Evolutionary conservation across 2,329 filamentous ascomycete species (phyloP).

Genomic region (Aspergillus texensis): DNA sequence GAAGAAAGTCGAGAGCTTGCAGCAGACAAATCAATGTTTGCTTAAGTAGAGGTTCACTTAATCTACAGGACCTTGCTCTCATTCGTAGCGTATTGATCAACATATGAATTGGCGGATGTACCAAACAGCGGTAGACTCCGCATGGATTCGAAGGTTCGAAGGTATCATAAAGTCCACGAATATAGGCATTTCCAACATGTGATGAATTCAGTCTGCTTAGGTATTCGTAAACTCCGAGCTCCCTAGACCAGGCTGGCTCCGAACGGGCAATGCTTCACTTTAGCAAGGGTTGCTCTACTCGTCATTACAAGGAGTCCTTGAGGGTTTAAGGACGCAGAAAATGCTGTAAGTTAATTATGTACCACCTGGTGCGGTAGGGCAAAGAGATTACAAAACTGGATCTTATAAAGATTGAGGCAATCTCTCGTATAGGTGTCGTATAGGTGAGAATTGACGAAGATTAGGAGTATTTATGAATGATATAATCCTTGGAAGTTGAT

Average conservation of each 20-base stretch:
- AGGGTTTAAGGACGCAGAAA: too few relatives aligned
- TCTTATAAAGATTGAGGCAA: too few relatives aligned
- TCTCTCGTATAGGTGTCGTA: too few relatives aligned
- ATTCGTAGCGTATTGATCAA: not conserved
- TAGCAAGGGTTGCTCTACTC: not conserved
- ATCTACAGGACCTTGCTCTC: not conserved
- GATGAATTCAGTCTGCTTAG: not conserved
- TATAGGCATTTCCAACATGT: not conserved
- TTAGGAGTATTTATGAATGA: too few relatives aligned
- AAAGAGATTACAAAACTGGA: too few relatives aligned
- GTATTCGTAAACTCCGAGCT: not conserved
- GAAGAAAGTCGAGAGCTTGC: not conserved
- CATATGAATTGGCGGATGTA: not conserved
- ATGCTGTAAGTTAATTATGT: too few relatives aligned
- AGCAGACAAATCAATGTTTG: not conserved
- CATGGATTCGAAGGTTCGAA: not conserved
- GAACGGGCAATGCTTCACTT: not conserved
- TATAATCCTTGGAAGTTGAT: too few relatives aligned
- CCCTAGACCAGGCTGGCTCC: not conserved
- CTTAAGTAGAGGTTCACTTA: not conserved
- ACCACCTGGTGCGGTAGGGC: too few relatives aligned
- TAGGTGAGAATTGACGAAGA: too few relatives aligned
- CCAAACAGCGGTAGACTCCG: not conserved
- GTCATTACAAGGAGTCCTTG: not conserved
- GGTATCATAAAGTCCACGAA: not conserved